Base-by-base conservation (phyloP, 2,329 filamentous ascomycete genomes). In the Aspergillus fijiensis region DNA sequence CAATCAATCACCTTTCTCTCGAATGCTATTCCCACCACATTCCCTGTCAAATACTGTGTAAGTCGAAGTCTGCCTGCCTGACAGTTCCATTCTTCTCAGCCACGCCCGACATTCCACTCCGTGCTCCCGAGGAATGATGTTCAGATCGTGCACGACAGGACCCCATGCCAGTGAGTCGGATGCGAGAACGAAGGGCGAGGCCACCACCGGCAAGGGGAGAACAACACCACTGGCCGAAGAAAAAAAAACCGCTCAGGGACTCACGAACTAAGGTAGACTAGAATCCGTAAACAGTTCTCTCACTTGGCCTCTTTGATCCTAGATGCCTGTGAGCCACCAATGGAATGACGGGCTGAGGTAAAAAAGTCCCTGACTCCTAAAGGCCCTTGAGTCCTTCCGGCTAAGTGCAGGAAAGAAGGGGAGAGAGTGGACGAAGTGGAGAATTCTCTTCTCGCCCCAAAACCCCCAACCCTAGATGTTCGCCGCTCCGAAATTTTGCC, bases 241-340 rank as follows among this genome's bases (percentile, higher is more conserved):
- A 14, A 35, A 14, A 35, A 35, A 14, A 35, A 27, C 7, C 7
- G 27, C 27, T 55, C 52, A 55, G 31, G 31, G 42, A 23, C 45
- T 42, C 42, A 23, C 27, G n/a, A 16, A 33, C 19, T n/a, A 19
- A 27, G 27, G 27, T 27, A 27, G 27, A 27, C 27, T 9, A 27
- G 27, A 27, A 27, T 27, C 27, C 7, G 7, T 27, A 27, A 27
- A 9, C 27, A 27, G 16, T 42, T 33, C 33, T 23, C 52, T 21
- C 25, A 21, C 39, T 55, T 48, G 42, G n/a, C 39, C 52, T 47
- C 47, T 55, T 48, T 55, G 16, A 48, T 55, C 39, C 52, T 55
- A 29, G 52, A 23, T 55, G 12, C n/a, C 39, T 29, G 10, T 55
- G 5, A 5, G 29, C 27, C 25, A 16, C 53, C 53, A 55, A 55